A percentile compares a stretch with the other conserved stretches of the same genome.
Evolutionary conservation across 805 yeast species (phyloP).

Genomic region (Candida corydali): DNA sequence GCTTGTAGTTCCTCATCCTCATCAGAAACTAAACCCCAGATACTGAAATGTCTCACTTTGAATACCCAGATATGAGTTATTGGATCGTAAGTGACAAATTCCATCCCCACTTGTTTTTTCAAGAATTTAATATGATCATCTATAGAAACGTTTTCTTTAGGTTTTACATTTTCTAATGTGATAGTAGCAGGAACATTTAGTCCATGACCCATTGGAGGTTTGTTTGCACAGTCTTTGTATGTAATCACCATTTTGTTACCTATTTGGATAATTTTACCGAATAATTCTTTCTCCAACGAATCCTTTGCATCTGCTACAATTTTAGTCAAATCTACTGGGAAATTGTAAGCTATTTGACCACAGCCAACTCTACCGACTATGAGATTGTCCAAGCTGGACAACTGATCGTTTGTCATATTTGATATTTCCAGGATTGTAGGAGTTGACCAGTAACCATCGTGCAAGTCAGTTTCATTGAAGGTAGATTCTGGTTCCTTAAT

Average conservation of each 20-base stretch:
- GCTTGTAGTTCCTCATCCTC: conserved; percentile 28
- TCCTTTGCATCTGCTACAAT: conserved; percentile 33
- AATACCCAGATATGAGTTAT: conserved; percentile 73
- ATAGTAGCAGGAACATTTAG: conserved; percentile 75
- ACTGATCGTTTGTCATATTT: conserved; percentile 40
- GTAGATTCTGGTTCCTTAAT: conserved; percentile 8
- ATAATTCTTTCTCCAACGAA: conserved; percentile 40
- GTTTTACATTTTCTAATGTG: conserved; percentile 58
- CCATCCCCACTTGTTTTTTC: conserved; percentile 61
- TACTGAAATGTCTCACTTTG: conserved; percentile 85
- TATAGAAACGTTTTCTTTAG: conserved; percentile 41
- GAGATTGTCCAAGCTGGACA: conserved; percentile 56
- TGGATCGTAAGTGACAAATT: conserved; percentile 76
- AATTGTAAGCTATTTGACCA: conserved; percentile 64
- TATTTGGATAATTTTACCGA: conserved; percentile 34
- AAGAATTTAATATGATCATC: conserved; percentile 47
- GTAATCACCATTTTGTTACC: conserved; percentile 53
- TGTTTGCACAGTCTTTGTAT: conserved; percentile 48
- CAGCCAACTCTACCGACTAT: conserved; percentile 63
- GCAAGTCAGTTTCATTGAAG: conserved; percentile 10
- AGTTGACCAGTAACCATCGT: conserved; percentile 65
- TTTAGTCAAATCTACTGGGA: conserved; percentile 64
- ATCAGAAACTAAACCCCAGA: conserved; percentile 72
- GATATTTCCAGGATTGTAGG: conserved; percentile 55
- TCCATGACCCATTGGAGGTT: conserved; percentile 65